Percentiles rank a stretch among this genome's conserved stretches.
Evolutionary conservation across 805 yeast genomes (phyloP).

Genomic region (Candida michaelii): DNA sequence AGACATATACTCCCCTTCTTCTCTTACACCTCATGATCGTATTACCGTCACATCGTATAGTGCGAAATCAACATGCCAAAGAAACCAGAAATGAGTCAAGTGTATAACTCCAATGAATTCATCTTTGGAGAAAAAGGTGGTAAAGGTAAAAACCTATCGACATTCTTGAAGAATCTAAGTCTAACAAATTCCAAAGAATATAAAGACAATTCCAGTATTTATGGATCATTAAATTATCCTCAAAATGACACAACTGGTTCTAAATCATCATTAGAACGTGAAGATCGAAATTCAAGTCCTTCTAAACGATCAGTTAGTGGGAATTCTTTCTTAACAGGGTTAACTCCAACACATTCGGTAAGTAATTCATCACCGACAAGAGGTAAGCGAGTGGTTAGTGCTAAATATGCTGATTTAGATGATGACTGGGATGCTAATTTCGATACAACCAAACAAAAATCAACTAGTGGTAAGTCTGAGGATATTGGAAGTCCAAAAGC

Average conservation of each 20-base stretch:
- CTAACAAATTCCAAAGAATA: constrained; percentile 26
- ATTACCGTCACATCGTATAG: constrained; percentile 3
- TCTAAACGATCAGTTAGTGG: constrained; percentile 16
- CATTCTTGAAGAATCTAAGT: constrained; percentile 47
- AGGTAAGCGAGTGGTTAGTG: constrained; percentile 15
- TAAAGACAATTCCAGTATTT: constrained; percentile 36
- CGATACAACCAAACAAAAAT: constrained; percentile 26
- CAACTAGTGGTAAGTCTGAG: constrained; percentile 7
- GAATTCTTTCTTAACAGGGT: constrained; percentile 5
- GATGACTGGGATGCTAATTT: constrained; percentile 88
- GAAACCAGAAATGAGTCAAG: constrained; percentile 46
- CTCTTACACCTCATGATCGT: neutral
- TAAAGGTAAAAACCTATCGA: constrained; percentile 56
- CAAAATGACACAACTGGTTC: constrained; percentile 1
- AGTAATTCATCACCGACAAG: constrained; percentile 9
- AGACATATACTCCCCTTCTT: neutral
- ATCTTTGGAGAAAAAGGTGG: constrained; percentile 71
- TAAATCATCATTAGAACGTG: constrained; percentile 1
- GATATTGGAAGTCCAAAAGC: neutral
- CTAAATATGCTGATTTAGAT: constrained; percentile 67
- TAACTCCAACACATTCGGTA: constrained; percentile 13
- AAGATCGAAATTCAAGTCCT: neutral
- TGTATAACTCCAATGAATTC: constrained; percentile 52
- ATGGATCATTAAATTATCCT: constrained; percentile 35
- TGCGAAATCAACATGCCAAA: constrained; percentile 32